Evolutionary conservation across 208 protist species (phyloP), one percentile per base, ranked within the genome.

Genomic region (Wallacemonas collosoma): DNA sequence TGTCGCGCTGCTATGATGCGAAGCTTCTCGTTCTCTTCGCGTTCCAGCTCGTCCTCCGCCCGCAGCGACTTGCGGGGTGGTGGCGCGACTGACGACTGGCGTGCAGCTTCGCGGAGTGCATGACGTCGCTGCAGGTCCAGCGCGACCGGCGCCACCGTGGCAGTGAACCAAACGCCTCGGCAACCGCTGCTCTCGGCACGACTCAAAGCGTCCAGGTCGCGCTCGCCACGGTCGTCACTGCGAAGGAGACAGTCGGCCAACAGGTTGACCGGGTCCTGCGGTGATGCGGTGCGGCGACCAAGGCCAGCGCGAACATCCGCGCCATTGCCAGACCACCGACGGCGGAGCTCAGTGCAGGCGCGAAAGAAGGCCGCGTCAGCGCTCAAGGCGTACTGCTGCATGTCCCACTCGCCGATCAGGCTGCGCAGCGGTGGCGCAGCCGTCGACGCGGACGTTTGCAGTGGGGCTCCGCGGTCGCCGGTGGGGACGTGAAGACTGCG

Each of bases 301-400:
- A 6, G 8, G 12, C 6, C 8, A 50, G 45, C 45, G 26, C 26
- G 26, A 26, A 26, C 26, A 26, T 26, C 26, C 26, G 26, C 26
- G 26, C 26, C 26, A 26, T 26, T 44, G 57, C 60, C 60, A 6
- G 60, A 45, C 60, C 60, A 50, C 3, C 26, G n/a, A 15, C 51
- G 61, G 6, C 58, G 50, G n/a, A 65, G n/a, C 2, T 63, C 76
- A 2, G 64, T 8, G 55, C 76, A 93, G 7, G 73, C 75, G 45
- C 68, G 63, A 51, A 95, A 89, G 57, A 95, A 88, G 14, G 81
- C 76, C 5, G 77, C 68, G 62, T 95, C 90, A 2, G 88, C 83
- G 58, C 71, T 72, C 56, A 93, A 77, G 8, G 90, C 88, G 81
- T 95, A 95, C 71, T 95, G 88, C 50, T 93, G 84, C 75, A 91